A percentile compares a stretch with the other conserved stretches of the same genome.
These are phyloP conservation scores for Mycena capillaripes DNA, from an alignment of 768 basidiomycete genomes.

Conservation along the genomic window DNA sequence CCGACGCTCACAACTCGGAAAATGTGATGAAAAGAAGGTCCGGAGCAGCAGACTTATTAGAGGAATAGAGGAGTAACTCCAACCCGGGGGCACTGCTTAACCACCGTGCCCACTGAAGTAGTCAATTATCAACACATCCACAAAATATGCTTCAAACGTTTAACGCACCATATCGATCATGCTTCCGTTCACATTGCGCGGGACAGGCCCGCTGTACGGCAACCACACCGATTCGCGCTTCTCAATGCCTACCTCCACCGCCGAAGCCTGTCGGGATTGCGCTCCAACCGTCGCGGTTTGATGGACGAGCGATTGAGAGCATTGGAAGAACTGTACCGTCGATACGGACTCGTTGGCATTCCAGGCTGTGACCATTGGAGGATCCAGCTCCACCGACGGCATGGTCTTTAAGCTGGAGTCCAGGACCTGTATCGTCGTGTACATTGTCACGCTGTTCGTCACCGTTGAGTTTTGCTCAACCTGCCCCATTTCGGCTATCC, in stretches of 20 bases:
- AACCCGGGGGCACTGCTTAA: too few relatives aligned
- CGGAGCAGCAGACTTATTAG: not conserved
- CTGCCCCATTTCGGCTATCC: not conserved
- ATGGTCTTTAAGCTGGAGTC: not conserved
- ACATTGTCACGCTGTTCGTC: not conserved
- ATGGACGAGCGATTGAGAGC: conserved; percentile 10
- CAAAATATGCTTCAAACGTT: not conserved
- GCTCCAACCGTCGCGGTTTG: not conserved
- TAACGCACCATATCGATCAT: conserved; percentile 5
- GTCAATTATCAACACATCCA: too few relatives aligned
- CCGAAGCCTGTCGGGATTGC: not conserved
- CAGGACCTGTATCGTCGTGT: not conserved
- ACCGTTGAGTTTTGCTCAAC: not conserved
- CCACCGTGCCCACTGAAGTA: too few relatives aligned
- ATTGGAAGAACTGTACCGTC: not conserved
- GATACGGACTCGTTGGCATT: not conserved
- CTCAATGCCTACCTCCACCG: not conserved
- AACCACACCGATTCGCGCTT: not conserved
- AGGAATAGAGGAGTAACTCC: too few relatives aligned
- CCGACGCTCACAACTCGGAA: not conserved
- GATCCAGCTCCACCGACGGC: not conserved
- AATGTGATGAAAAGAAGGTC: not conserved
- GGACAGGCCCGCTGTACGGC: not conserved
- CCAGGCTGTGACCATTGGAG: not conserved
- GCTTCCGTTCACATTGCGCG: too few relatives aligned